Evolutionary conservation across 225 moss, liverwort and hornwort species (phyloP).

Genomic region (Takakia lepidozioides): DNA sequence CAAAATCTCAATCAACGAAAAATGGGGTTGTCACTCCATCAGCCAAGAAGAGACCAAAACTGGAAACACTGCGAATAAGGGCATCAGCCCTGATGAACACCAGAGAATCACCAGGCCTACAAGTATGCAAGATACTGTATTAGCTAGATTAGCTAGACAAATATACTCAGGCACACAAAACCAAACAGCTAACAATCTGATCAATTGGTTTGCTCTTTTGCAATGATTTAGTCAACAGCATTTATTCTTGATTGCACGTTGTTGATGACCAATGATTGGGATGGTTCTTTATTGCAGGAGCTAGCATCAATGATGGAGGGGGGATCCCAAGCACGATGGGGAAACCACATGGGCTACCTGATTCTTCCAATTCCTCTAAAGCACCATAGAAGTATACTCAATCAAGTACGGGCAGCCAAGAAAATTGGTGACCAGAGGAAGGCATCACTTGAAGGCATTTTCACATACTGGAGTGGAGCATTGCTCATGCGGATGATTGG

Average conservation of each 20-base stretch:
- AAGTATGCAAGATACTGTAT: too few relatives aligned
- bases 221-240: too few relatives aligned
- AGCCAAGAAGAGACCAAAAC: constrained; percentile 13
- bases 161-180: too few relatives aligned
- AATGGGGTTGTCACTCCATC: too few relatives aligned
- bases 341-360: constrained; percentile 85
- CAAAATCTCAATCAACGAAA: too few relatives aligned
- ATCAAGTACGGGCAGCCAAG: constrained; percentile 40
- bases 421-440: constrained; percentile 39
- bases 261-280: too few relatives aligned
- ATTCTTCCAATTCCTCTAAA: constrained; percentile 58
- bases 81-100: constrained; percentile 63
- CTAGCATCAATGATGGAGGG: constrained; percentile 89
- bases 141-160: too few relatives aligned
- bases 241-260: too few relatives aligned
- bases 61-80: constrained; percentile 30
- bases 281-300: constrained; percentile 77
- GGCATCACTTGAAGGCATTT: constrained; percentile 58
- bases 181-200: too few relatives aligned
- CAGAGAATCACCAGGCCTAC: constrained; percentile 63
- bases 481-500: constrained; percentile 50
- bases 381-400: constrained; percentile 28
- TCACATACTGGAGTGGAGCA: constrained; percentile 59
- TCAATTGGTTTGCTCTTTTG: too few relatives aligned
- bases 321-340: constrained; percentile 73